Percentiles rank a stretch among this genome's conserved stretches.
phyloP scores from a whole-genome alignment of 306 rosid genomes.

The Senna tora region DNA sequence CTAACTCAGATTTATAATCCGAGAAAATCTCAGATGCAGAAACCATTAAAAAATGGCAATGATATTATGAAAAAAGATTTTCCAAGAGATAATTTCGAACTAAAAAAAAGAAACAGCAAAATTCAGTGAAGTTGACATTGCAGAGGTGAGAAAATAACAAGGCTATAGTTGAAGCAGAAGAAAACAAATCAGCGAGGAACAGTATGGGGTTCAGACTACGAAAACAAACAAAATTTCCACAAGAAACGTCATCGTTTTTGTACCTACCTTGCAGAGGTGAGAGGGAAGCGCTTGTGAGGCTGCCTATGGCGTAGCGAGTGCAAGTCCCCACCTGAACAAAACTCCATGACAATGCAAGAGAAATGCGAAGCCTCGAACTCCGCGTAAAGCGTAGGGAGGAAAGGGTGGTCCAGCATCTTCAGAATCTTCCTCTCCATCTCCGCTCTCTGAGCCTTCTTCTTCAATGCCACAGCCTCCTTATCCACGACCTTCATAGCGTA shows the following conservation, averaged over 20 bases:
- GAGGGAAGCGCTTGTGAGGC: constrained; percentile 75
- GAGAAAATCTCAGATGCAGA: constrained; percentile 33
- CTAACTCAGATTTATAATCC: constrained; percentile 30
- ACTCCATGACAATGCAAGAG: constrained; percentile 99
- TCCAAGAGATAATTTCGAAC: background rate
- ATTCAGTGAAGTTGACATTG: constrained; percentile 36
- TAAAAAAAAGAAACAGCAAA: background rate
- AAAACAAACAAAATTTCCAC: background rate
- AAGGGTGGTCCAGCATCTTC: constrained; percentile 95
- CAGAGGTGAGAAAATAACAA: constrained; percentile 44
- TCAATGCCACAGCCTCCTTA: constrained; percentile 75
- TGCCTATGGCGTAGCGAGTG: constrained; percentile 84
- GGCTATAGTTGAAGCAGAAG: constrained; percentile 35
- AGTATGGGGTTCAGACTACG: background rate
- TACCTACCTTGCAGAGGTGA: constrained; percentile 75
- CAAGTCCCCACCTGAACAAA: constrained; percentile 87
- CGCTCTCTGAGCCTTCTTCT: constrained; percentile 81
- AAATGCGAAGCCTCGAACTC: constrained; percentile 93
- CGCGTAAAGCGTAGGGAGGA: constrained; percentile 84
- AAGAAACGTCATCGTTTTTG: constrained; percentile 11
- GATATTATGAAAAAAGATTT: background rate
- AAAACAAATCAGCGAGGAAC: constrained; percentile 37
- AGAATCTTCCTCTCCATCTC: constrained; percentile 93
- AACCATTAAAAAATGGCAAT: background rate
- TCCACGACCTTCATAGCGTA: constrained; percentile 99